These are phyloP conservation scores for Zygosaccharomyces bisporus DNA, from an alignment of 805 yeast species.

Conservation along the genomic window DNA sequence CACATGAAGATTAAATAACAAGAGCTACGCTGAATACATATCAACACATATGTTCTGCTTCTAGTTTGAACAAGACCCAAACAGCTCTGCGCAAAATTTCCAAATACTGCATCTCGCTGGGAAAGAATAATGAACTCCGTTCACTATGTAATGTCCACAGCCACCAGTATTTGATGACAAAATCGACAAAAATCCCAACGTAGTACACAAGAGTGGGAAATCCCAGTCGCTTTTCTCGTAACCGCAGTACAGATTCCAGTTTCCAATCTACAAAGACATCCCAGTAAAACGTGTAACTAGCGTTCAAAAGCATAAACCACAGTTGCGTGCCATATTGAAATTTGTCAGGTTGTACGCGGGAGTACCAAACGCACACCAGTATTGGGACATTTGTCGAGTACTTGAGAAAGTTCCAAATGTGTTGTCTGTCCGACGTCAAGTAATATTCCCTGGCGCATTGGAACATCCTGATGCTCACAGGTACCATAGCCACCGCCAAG, in stretches of 20 bases:
- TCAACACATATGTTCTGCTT: constrained; percentile 53
- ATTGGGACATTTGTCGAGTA: constrained; percentile 65
- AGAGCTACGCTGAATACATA: not conserved
- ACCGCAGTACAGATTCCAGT: constrained; percentile 46
- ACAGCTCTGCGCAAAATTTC: constrained; percentile 83
- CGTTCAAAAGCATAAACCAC: constrained; percentile 53
- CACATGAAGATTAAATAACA: not conserved
- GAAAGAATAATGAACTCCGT: constrained; percentile 53
- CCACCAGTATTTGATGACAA: constrained; percentile 74
- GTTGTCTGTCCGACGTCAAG: constrained; percentile 42
- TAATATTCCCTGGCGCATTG: constrained; percentile 77
- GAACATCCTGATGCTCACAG: constrained; percentile 68
- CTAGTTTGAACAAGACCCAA: constrained; percentile 85
- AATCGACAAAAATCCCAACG: constrained; percentile 56
- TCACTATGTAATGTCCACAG: constrained; percentile 38
- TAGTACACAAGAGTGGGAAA: constrained; percentile 44
- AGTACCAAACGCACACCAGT: constrained; percentile 37
- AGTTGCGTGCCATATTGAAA: constrained; percentile 28
- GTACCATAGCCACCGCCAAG: constrained; percentile 43
- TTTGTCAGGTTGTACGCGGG: constrained; percentile 14
- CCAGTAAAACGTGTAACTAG: constrained; percentile 82
- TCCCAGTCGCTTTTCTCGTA: constrained; percentile 12
- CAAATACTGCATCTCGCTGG: constrained; percentile 53
- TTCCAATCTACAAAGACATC: constrained; percentile 90
- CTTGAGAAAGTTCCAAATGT: constrained; percentile 69